A percentile compares a stretch with the other conserved stretches of the same genome.
These are phyloP conservation scores for Chaetothyriales sp. DNA, from an alignment of 2,329 filamentous ascomycete species.

Conservation along the genomic window DNA sequence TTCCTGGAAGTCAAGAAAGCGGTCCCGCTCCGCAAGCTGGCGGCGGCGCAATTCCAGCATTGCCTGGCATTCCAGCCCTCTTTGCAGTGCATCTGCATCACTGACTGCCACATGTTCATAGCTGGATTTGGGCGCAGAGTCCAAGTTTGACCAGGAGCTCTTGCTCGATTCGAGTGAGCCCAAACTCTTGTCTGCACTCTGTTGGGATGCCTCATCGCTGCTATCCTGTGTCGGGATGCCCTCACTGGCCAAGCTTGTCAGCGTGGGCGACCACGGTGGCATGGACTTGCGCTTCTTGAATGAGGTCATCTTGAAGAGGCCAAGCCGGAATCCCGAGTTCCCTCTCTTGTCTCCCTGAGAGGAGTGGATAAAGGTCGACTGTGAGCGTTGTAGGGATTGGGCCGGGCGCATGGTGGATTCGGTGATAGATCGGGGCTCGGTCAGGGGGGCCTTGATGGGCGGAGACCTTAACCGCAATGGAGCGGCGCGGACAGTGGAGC, in stretches of 20 bases:
- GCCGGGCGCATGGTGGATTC: constrained; percentile 6
- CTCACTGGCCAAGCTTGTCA: constrained; percentile 11
- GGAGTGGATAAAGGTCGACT: constrained; percentile 4
- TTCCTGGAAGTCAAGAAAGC: constrained; percentile 16
- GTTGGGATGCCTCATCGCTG: constrained; percentile 4
- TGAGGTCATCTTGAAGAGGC: constrained; percentile 13
- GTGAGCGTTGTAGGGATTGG: constrained; percentile 1
- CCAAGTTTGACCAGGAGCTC: constrained; percentile 11
- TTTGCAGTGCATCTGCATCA: constrained; percentile 11
- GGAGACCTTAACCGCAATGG: constrained; percentile 11
- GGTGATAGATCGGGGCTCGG: constrained; percentile 11
- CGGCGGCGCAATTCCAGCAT: constrained; percentile 11
- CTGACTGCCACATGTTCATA: constrained; percentile 3
- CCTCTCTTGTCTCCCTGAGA: constrained; percentile 9
- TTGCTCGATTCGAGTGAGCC: constrained; percentile 10
- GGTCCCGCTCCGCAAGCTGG: constrained; percentile 15
- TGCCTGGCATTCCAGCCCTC: constrained; percentile 13
- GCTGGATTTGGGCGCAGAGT: constrained; percentile 4
- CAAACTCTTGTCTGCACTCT: constrained; percentile 2
- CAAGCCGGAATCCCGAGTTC: constrained; percentile 11
- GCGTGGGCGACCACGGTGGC: constrained; percentile 5
- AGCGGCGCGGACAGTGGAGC: constrained; percentile 8
- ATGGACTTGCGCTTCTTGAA: constrained; percentile 14
- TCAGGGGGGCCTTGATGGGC: constrained; percentile 16
- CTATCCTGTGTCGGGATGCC: constrained; percentile 4